A percentile compares a stretch with the other conserved stretches of the same genome.
phyloP scores from a whole-genome alignment of 2,329 filamentous ascomycete genomes.

The Colletotrichum sp. region DNA sequence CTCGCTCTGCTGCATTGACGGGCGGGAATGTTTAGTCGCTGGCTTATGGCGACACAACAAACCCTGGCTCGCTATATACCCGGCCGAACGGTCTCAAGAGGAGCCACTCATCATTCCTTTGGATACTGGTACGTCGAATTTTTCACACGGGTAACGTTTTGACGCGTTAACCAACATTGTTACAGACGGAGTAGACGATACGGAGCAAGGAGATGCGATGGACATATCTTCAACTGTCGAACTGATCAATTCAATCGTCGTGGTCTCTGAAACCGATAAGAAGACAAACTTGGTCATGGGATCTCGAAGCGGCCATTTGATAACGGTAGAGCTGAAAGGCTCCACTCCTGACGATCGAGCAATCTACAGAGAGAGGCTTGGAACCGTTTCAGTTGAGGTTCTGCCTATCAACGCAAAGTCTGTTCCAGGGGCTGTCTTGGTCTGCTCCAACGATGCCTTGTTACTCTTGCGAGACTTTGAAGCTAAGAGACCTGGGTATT shows the following conservation, averaged over 20 bases:
- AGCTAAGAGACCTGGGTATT: conserved; percentile 27
- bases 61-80: conserved; percentile 37
- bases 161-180: not conserved
- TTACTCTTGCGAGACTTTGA: conserved; percentile 46
- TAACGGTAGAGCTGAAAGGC: conserved; percentile 39
- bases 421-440: conserved; percentile 36
- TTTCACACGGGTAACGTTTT: not conserved
- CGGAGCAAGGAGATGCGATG: conserved; percentile 1
- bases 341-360: conserved; percentile 25
- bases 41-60: conserved; percentile 36
- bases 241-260: conserved; percentile 48
- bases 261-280: conserved; percentile 29
- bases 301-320: conserved; percentile 56
- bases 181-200: not conserved
- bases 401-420: conserved; percentile 24
- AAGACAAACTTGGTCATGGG: conserved; percentile 45
- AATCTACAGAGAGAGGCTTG: conserved; percentile 37
- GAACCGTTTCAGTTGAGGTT: conserved; percentile 39
- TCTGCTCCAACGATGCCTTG: conserved; percentile 54
- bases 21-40: conserved; percentile 32
- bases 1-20: conserved; percentile 32
- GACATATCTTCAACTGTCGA: conserved; percentile 10
- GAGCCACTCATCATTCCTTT: conserved; percentile 22
- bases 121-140: conserved; percentile 23
- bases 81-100: conserved; percentile 5